Conservation (phyloP, 805 yeast genomes). For the Starmerella stigmatis region DNA sequence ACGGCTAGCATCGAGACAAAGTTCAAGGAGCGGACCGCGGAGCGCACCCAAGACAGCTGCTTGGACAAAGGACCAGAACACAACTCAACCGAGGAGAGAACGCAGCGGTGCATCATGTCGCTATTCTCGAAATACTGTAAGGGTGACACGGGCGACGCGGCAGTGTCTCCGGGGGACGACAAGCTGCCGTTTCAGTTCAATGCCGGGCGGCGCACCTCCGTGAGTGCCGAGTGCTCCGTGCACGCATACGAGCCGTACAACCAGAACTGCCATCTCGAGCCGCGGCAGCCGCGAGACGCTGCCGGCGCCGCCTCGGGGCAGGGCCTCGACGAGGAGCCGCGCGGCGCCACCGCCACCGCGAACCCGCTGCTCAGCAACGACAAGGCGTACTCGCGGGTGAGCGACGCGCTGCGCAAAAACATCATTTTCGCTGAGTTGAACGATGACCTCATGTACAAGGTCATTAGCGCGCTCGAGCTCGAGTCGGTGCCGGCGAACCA, state of each 20-base stretch:
- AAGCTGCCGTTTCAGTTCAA: slow-evolving; percentile 21
- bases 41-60: not conserved
- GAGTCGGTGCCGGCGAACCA: slow-evolving; percentile 48
- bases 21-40: not conserved
- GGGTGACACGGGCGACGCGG: slow-evolving; percentile 13
- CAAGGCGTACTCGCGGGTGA: slow-evolving; percentile 11
- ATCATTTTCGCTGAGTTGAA: slow-evolving; percentile 79
- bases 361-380: slow-evolving; percentile 5
- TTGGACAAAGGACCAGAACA: not conserved
- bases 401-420: slow-evolving; percentile 57
- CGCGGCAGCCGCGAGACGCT: too few relatives aligned
- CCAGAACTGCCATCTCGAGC: not conserved
- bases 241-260: slow-evolving; percentile 12
- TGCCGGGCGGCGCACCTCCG: slow-evolving; percentile 70
- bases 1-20: slow-evolving; percentile 3
- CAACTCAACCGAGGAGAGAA: not conserved
- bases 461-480: slow-evolving; percentile 74
- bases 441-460: slow-evolving; percentile 61
- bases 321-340: too few relatives aligned
- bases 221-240: slow-evolving; percentile 55
- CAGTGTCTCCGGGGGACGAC: slow-evolving; percentile 7
- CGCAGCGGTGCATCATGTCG: not conserved
- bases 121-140: slow-evolving; percentile 21
- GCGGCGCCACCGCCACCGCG: too few relatives aligned
- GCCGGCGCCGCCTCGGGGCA: too few relatives aligned